These are phyloP conservation scores for Backusella parvicylindrica DNA, from an alignment of 192 early-diverging fungal species.

Conservation along the genomic window DNA sequence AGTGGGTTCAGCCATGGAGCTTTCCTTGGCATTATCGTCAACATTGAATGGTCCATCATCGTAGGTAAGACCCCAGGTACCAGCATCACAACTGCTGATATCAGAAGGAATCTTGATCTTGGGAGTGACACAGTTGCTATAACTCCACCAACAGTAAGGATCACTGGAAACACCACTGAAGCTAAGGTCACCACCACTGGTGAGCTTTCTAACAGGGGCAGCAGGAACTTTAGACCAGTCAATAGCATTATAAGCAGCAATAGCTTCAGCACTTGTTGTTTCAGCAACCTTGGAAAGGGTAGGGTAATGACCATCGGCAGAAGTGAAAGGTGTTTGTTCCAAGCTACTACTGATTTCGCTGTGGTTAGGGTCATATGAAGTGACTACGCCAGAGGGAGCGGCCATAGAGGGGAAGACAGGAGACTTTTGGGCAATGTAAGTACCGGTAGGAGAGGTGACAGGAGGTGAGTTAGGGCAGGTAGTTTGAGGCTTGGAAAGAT, in stretches of 20 bases:
- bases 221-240: background rate
- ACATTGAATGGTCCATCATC: conserved; percentile 39
- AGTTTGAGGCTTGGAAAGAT: background rate
- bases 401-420: conserved; percentile 7
- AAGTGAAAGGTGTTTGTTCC: background rate
- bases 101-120: conserved; percentile 12
- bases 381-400: conserved; percentile 8
- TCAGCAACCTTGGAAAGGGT: background rate
- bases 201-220: conserved; percentile 1
- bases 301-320: background rate
- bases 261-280: background rate
- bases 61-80: conserved; percentile 41
- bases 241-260: conserved; percentile 16
- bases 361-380: background rate
- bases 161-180: background rate
- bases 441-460: background rate
- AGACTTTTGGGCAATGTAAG: conserved; percentile 17
- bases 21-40: background rate
- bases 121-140: conserved; percentile 13
- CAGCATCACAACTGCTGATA: conserved; percentile 15
- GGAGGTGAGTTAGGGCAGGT: background rate
- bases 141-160: conserved; percentile 25
- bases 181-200: conserved; percentile 15
- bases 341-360: background rate
- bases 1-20: conserved; percentile 7